Percentiles rank a stretch among this genome's conserved stretches.
phyloP scores from a whole-genome alignment of 805 yeast species.

The Maudiozyma serrabonitensis region DNA sequence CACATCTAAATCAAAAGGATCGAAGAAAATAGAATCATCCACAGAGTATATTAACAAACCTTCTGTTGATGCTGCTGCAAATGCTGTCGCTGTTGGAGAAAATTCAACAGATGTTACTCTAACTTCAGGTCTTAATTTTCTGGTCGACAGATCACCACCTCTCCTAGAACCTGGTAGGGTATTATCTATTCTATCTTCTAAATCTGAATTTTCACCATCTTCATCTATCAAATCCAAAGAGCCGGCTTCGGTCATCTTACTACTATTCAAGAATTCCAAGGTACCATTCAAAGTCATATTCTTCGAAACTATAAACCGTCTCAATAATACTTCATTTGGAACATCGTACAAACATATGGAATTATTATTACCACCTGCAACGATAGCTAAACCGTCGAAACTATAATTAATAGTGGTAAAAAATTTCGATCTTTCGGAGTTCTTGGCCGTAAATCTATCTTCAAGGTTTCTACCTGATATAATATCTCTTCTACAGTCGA shows the following conservation, averaged over 20 bases:
- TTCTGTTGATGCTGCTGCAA: conserved; percentile 93
- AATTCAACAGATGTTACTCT: conserved; percentile 69
- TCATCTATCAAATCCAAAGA: conserved; percentile 72
- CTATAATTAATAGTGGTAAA: conserved; percentile 77
- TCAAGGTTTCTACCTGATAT: conserved; percentile 71
- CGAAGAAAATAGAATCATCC: conserved; percentile 67
- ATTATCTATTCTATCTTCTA: conserved; percentile 68
- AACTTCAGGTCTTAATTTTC: conserved; percentile 73
- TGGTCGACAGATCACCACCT: conserved; percentile 66
- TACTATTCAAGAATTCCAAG: conserved; percentile 63
- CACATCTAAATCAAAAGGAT: conserved; percentile 89
- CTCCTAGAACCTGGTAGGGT: conserved; percentile 80
- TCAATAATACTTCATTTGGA: conserved; percentile 75
- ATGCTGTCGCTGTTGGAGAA: conserved; percentile 83
- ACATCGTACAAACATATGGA: conserved; percentile 87
- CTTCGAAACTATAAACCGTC: conserved; percentile 72
- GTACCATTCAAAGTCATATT: conserved; percentile 93
- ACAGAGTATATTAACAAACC: conserved; percentile 78
- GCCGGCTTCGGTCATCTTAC: conserved; percentile 81
- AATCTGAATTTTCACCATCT: conserved; percentile 77
- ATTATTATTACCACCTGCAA: conserved; percentile 91
- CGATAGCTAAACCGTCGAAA: conserved; percentile 77
- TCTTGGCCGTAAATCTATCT: conserved; percentile 73
- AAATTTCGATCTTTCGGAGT: conserved; percentile 73
- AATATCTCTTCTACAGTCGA: conserved; percentile 85